A percentile compares a stretch with the other conserved stretches of the same genome.
Conservation (phyloP, 2,329 filamentous ascomycete genomes). For the Alternaria sp. region DNA sequence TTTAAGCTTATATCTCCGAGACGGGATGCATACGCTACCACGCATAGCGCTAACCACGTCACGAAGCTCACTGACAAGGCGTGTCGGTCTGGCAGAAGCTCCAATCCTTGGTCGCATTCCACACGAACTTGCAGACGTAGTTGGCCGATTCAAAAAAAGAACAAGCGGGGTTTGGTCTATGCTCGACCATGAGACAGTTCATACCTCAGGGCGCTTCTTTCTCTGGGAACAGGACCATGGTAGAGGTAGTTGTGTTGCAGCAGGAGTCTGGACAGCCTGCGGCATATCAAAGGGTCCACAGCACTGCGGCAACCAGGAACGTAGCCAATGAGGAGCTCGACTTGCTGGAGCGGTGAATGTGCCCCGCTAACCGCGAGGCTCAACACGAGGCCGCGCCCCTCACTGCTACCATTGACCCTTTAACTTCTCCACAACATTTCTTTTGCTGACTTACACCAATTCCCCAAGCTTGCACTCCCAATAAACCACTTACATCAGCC, state of each 20-base stretch:
- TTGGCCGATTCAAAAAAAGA: slow-evolving; percentile 6
- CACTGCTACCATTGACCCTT: slow-evolving; percentile 19
- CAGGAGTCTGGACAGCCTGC: slow-evolving; percentile 17
- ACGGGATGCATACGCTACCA: slow-evolving; percentile 3
- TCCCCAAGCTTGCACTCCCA: background rate
- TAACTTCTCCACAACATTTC: slow-evolving; percentile 19
- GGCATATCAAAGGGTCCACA: slow-evolving; percentile 15
- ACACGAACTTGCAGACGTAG: background rate
- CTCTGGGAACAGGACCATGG: background rate
- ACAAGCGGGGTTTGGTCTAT: slow-evolving; percentile 17
- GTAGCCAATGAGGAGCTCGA: slow-evolving; percentile 20
- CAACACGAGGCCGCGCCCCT: slow-evolving; percentile 26
- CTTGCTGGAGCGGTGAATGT: slow-evolving; percentile 34
- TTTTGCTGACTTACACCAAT: slow-evolving; percentile 12
- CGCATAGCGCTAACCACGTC: slow-evolving; percentile 21
- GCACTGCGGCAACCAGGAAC: slow-evolving; percentile 29
- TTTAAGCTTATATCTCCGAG: slow-evolving; percentile 10
- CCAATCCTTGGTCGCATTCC: background rate
- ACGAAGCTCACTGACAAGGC: background rate
- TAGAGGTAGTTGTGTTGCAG: slow-evolving; percentile 9
- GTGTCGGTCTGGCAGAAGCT: slow-evolving; percentile 6
- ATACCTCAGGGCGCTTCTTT: background rate
- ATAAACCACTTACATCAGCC: slow-evolving; percentile 19
- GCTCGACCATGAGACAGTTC: slow-evolving; percentile 13
- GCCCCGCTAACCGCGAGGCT: slow-evolving; percentile 36